Evolutionary conservation across 2,329 filamentous ascomycete species (phyloP).

Genomic region (Cercospora sp.): DNA sequence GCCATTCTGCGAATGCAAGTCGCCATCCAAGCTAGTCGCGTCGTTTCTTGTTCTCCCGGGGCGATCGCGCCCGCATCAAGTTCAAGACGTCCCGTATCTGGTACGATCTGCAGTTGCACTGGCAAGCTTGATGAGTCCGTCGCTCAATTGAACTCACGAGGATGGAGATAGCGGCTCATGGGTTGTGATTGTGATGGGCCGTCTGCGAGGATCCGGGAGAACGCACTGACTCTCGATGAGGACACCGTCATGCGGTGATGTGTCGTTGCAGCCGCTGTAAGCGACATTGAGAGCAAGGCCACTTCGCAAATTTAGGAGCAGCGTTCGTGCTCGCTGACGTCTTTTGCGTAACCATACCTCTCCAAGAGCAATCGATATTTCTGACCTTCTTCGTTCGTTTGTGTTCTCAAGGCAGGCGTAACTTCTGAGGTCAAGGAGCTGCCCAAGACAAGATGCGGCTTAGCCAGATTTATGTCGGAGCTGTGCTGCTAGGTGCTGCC

Average conservation of each 20-base stretch:
- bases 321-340: background rate
- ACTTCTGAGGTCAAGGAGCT: background rate
- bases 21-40: background rate
- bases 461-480: background rate
- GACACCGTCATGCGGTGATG: background rate
- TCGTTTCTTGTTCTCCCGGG: background rate
- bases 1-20: background rate
- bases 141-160: background rate
- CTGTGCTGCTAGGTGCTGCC: background rate
- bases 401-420: background rate
- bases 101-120: background rate
- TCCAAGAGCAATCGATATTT: background rate
- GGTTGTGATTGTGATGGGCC: background rate
- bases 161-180: background rate
- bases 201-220: background rate
- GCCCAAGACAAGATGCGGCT: background rate
- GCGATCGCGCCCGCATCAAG: background rate
- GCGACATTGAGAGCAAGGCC: background rate
- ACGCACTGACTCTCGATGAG: background rate
- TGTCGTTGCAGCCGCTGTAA: background rate
- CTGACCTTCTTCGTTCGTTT: background rate
- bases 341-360: background rate
- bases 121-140: background rate
- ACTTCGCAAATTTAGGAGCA: background rate
- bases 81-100: background rate